Conservation (phyloP, 2,329 filamentous ascomycete species). For the Alternaria arbusti region DNA sequence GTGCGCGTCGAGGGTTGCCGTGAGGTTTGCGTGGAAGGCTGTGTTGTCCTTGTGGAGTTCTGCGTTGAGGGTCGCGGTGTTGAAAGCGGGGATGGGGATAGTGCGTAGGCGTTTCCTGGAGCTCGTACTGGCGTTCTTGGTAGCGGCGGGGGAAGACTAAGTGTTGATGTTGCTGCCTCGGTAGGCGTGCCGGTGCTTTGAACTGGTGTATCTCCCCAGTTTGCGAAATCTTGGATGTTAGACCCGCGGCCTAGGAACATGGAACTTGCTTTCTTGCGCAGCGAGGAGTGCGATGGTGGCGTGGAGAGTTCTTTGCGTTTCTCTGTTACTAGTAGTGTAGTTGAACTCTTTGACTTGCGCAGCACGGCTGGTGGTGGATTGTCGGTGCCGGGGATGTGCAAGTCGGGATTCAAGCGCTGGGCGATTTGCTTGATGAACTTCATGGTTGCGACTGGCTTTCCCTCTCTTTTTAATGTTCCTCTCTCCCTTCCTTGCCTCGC, state of each 20-base stretch:
- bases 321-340: background rate
- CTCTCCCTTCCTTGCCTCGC: background rate
- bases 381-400: constrained; percentile 3
- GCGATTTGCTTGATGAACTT: constrained; percentile 12
- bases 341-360: background rate
- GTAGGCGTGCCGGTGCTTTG: background rate
- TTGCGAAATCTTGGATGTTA: background rate
- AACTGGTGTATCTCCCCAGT: background rate
- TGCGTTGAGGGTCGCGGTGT: background rate
- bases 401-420: constrained; percentile 8
- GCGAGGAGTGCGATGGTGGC: background rate
- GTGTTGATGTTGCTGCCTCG: background rate
- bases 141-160: background rate
- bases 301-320: background rate
- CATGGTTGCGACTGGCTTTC: background rate
- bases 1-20: background rate
- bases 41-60: background rate
- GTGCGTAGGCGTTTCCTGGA: background rate
- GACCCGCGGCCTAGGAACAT: background rate
- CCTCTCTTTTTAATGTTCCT: background rate
- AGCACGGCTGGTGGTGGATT: background rate
- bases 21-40: background rate
- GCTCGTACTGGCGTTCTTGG: background rate
- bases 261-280: background rate
- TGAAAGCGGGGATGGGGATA: background rate